Percentiles rank a stretch among this genome's conserved stretches.
Conservation (phyloP, 2,329 filamentous ascomycete genomes). For the Sodiomyces alkalinus region DNA sequence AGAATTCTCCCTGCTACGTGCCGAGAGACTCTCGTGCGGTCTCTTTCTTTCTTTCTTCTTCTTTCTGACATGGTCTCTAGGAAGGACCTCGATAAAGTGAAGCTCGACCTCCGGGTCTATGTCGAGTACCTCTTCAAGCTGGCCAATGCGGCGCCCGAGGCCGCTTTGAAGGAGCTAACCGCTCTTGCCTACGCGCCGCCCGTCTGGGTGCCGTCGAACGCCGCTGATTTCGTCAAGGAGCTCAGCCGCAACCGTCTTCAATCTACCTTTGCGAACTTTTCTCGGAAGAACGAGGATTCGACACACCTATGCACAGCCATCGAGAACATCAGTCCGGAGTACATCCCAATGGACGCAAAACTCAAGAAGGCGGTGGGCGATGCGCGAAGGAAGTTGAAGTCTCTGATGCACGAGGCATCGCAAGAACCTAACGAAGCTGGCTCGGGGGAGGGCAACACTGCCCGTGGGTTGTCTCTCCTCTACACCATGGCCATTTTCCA, state of each 20-base stretch:
- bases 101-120: conserved; percentile 28
- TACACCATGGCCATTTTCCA: conserved; percentile 77
- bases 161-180: conserved; percentile 36
- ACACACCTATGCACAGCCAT: conserved; percentile 37
- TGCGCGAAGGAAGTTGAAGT: conserved; percentile 35
- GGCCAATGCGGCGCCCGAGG: conserved; percentile 20
- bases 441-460: conserved; percentile 22
- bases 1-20: too few species aligned
- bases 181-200: conserved; percentile 38
- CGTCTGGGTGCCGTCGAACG: conserved; percentile 12
- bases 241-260: conserved; percentile 40
- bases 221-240: conserved; percentile 21
- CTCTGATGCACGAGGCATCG: conserved; percentile 27
- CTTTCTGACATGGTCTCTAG: conserved; percentile 14
- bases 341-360: conserved; percentile 39
- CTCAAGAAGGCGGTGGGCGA: conserved; percentile 35
- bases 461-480: conserved; percentile 60
- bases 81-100: conserved; percentile 21
- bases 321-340: conserved; percentile 33
- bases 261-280: conserved; percentile 41
- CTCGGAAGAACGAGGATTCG: conserved; percentile 36
- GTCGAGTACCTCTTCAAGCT: conserved; percentile 39
- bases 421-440: conserved; percentile 11
- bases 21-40: too few species aligned
- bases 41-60: not conserved